A percentile compares a stretch with the other conserved stretches of the same genome.
These are phyloP conservation scores for Madurella fahalii DNA, from an alignment of 2,329 filamentous ascomycete genomes.

Conservation along the genomic window DNA sequence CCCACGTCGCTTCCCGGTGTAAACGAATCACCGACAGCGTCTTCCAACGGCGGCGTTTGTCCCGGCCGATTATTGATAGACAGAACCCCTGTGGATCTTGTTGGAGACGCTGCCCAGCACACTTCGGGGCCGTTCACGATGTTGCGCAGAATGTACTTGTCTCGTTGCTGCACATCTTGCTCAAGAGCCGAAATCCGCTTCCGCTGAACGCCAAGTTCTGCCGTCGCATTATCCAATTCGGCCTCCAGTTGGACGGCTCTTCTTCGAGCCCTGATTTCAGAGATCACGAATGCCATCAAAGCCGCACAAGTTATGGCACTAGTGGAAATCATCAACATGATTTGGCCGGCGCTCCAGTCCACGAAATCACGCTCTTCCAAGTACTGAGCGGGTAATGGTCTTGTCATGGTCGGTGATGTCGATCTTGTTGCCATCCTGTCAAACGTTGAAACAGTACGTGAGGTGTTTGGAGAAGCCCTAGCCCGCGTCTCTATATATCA, in stretches of 20 bases:
- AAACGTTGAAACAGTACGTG: too few relatives aligned
- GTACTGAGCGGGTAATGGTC: too few relatives aligned
- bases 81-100: too few relatives aligned
- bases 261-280: neutral
- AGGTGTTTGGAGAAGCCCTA: too few relatives aligned
- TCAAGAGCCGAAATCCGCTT: neutral
- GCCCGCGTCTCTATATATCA: too few relatives aligned
- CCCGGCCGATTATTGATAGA: too few relatives aligned
- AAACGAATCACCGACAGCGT: neutral
- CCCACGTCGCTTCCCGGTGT: neutral
- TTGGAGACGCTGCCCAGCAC: neutral
- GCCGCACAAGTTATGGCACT: neutral
- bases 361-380: neutral
- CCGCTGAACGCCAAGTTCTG: conserved; percentile 1
- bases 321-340: neutral
- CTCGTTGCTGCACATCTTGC: neutral
- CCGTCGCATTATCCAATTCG: neutral
- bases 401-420: too few relatives aligned
- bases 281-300: neutral
- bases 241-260: neutral
- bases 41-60: too few relatives aligned
- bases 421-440: too few relatives aligned
- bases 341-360: neutral
- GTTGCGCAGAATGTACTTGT: neutral
- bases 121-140: neutral